Base-by-base conservation (phyloP, 2,329 filamentous ascomycete species). In the Diatrype stigma region DNA sequence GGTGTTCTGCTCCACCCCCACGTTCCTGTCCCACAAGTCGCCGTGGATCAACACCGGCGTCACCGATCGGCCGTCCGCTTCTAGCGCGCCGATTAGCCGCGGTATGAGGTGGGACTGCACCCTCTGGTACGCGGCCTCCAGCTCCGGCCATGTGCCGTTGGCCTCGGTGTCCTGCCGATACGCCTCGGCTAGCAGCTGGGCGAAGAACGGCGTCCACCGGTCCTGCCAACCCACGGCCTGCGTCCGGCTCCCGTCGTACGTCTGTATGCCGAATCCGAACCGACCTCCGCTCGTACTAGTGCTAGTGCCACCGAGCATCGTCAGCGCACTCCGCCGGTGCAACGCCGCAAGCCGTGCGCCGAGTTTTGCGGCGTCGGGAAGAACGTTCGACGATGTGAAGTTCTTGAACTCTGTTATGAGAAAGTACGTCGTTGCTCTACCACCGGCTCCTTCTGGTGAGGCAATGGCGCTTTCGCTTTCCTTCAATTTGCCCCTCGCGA, bases 11-110 rank as follows among this genome's bases (percentile, higher is more conserved):
- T 66, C 61, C 6, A 63, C 66, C 1, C 67, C 69, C 2, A 63
- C 57, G 49, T 75, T 76, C 1, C 60, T 65, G 45, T 74, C 67
- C 71, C 70, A 74, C 2, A 73, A 56, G 55, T 74, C 70, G 0
- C 70, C 71, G 51, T 73, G 70, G 16, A 72, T 66, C 42, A 73
- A 55, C 19, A 55, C 54, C 1, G 67, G 65, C 42, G 56, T 62
- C 10, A 69, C 38, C 2, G 17, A 38, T 1, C 61, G 46, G 2
- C 63, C 66, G 2, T 65, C 55, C 1, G 45, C 12, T 47, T 64
- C 55, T 12, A 68, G 35, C 0, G 56, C 55, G 2, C 58, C 62
- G 4, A 69, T 47, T 1, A 66, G 50, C 1, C 60, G 51, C 1
- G 70, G 70, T n/a, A 72, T 65, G 17, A 71, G 59, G 11, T 59